Evolutionary conservation across 2,329 filamentous ascomycete species (phyloP), one percentile per base, ranked within the genome.

Genomic region (Fusarium marasasianum): DNA sequence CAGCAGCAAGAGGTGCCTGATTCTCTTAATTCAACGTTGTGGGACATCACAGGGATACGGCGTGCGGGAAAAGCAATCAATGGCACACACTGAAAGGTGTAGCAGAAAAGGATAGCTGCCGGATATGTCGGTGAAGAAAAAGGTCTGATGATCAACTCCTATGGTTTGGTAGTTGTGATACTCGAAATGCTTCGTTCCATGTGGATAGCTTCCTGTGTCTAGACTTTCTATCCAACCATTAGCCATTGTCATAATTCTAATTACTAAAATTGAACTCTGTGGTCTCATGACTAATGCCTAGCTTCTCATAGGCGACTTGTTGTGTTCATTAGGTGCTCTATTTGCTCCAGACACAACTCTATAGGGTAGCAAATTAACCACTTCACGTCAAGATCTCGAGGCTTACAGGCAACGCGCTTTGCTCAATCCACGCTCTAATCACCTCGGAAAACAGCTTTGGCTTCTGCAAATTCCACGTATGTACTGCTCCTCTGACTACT

Each of bases 381-480:
- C 40, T 17, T 72, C 35, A 76, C 50, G 38, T 59, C 43, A 77
- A 55, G 33, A 71, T 35, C 66, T 80, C 77, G 48, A 80, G 71
- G 11, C 62, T 77, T 13, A 62, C 58, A 13, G 82, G 81, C 57
- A 84, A 56, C 31, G 63, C 56, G 31, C 58, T 56, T 26, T 71
- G 72, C 41, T 79, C 74, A 15, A 83, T 66, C 83, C 84, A 86
- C 8, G 82, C 81, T 66, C 73, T 77, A 17, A 85, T 75, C 5
- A 77, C 81, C 41, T 76, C 73, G 2, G 82, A 81, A 71, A 85
- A 85, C 12, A 85, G 54, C 47, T 80, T 70, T 3, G 84, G 84
- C 38, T 81, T 75, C 63, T 85, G 83, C 66, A 85, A 63, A 63
- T 84, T 81, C 84, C 84, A 85, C 43, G 79, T 79, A 73, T 85